phyloP scores from a whole-genome alignment of 495 filamentous ascomycete species.

The Bathelium albidoporum region DNA sequence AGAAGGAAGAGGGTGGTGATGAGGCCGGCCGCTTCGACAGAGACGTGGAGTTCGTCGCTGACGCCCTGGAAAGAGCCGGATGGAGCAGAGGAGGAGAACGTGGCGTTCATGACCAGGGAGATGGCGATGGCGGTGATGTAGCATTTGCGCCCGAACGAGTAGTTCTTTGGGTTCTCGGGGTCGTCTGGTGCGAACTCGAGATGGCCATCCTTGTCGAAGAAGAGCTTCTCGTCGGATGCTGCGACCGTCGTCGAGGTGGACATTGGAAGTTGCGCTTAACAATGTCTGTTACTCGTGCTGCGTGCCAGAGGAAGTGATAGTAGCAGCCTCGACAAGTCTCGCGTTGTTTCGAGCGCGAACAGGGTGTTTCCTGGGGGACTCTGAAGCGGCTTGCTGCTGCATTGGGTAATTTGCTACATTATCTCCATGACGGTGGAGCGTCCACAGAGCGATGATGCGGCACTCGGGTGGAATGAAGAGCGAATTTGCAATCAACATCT shows the following conservation, averaged over 20 bases:
- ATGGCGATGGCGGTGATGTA: slow-evolving; percentile 39
- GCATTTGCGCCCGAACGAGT: slow-evolving; percentile 34
- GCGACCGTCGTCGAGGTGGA: not conserved
- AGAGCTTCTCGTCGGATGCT: slow-evolving; percentile 17
- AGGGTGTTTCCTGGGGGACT: not conserved
- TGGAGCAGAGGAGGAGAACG: slow-evolving; percentile 42
- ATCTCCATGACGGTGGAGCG: slow-evolving; percentile 1
- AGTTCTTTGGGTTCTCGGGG: slow-evolving; percentile 44
- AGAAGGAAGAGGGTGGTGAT: slow-evolving; percentile 45
- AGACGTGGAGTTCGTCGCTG: slow-evolving; percentile 35
- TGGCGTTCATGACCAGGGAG: slow-evolving; percentile 43
- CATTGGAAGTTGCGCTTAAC: not conserved
- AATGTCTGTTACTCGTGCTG: not conserved
- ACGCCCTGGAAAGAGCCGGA: slow-evolving; percentile 41
- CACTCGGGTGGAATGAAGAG: not conserved
- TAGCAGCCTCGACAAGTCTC: slow-evolving; percentile 3
- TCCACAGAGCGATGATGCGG: not conserved
- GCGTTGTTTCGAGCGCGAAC: slow-evolving; percentile 1
- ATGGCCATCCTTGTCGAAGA: slow-evolving; percentile 34
- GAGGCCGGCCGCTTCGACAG: slow-evolving; percentile 35
- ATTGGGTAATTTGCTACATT: not conserved
- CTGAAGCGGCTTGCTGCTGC: slow-evolving; percentile 2
- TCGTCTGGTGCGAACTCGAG: slow-evolving; percentile 36
- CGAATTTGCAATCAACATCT: not conserved
- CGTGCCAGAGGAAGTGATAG: not conserved